Evolutionary conservation across 108 stramenopile genomes (phyloP).

Genomic region (Skeletonema potamos): DNA sequence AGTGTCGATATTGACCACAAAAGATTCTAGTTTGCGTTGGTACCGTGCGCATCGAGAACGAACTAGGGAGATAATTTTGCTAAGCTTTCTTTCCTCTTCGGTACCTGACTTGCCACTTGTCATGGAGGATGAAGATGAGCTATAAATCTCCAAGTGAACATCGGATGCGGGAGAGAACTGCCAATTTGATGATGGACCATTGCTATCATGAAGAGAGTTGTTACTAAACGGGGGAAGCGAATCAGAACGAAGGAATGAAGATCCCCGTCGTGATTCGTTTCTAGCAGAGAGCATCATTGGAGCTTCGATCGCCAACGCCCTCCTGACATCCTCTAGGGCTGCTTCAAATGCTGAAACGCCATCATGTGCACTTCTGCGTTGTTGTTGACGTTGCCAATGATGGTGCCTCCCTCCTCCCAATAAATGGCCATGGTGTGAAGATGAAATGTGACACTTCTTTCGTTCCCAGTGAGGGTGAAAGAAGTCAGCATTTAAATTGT

Average conservation of each 20-base stretch:
- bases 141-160: conserved; percentile 62
- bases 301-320: not conserved
- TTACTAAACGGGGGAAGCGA: not conserved
- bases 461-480: conserved; percentile 64
- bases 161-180: conserved; percentile 35
- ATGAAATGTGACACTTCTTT: not conserved
- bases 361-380: not conserved
- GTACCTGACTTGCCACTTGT: conserved; percentile 13
- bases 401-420: conserved; percentile 11
- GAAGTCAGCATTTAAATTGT: conserved; percentile 74
- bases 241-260: conserved; percentile 1
- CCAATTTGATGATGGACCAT: not conserved
- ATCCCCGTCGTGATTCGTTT: not conserved
- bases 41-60: conserved; percentile 39
- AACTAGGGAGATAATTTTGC: conserved; percentile 2
- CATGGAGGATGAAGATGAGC: conserved; percentile 28
- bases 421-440: not conserved
- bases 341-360: not conserved
- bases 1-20: conserved; percentile 40
- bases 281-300: not conserved
- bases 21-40: conserved; percentile 45
- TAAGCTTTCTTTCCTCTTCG: not conserved
- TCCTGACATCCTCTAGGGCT: not conserved
- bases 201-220: not conserved
- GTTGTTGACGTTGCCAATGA: not conserved